Evolutionary conservation across 2,329 filamentous ascomycete genomes (phyloP).

Genomic region (Parafenestella ontariensis): DNA sequence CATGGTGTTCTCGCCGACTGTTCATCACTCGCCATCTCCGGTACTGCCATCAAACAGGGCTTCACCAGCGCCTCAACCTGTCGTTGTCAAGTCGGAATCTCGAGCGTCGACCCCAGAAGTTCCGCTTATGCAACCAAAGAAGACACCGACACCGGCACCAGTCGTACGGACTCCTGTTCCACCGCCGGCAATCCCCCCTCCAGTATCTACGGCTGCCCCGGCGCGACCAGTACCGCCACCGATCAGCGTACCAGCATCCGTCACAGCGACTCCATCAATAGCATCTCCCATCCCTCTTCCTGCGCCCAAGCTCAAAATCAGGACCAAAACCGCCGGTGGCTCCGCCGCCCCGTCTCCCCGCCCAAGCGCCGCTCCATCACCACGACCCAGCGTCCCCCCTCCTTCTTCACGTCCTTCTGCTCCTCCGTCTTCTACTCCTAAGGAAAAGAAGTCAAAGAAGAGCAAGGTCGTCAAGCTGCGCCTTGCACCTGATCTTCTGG

Average conservation of each 20-base stretch:
- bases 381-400: constrained; percentile 16
- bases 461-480: constrained; percentile 37
- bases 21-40: constrained; percentile 24
- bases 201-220: constrained; percentile 9
- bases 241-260: constrained; percentile 20
- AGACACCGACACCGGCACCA: constrained; percentile 23
- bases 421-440: constrained; percentile 7
- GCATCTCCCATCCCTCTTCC: constrained; percentile 31
- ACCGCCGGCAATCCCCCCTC: constrained; percentile 1
- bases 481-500: constrained; percentile 22
- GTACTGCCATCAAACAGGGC: constrained; percentile 20
- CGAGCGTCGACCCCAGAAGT: constrained; percentile 24
- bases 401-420: constrained; percentile 6
- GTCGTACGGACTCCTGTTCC: constrained; percentile 18
- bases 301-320: constrained; percentile 38
- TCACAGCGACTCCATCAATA: constrained; percentile 31
- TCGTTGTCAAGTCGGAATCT: constrained; percentile 18
- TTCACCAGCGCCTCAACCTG: constrained; percentile 21
- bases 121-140: constrained; percentile 26
- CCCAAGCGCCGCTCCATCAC: constrained; percentile 16
- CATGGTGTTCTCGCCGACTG: constrained; percentile 20
- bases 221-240: constrained; percentile 3
- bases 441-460: constrained; percentile 26
- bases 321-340: constrained; percentile 29
- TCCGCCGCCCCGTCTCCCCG: constrained; percentile 23